Evolutionary conservation across 108 stramenopile genomes (phyloP).

Genomic region (Fistulifera pelliculosa): DNA sequence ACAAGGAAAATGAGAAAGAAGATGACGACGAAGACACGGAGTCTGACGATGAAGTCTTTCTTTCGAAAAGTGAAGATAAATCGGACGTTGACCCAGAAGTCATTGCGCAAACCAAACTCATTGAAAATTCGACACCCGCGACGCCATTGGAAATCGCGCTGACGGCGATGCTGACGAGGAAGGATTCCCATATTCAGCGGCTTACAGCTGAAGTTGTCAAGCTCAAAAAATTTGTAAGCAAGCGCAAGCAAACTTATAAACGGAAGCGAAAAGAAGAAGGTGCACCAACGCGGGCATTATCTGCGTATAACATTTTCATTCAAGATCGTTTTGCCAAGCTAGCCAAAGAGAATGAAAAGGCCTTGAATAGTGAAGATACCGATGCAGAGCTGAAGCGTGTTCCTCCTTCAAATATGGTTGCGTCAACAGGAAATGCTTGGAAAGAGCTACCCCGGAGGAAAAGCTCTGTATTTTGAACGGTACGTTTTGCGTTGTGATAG

Average conservation of each 20-base stretch:
- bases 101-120: slow-evolving; percentile 21
- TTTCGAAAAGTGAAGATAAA: slow-evolving; percentile 3
- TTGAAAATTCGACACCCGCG: slow-evolving; percentile 21
- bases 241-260: slow-evolving; percentile 78
- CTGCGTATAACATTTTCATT: slow-evolving; percentile 77
- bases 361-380: slow-evolving; percentile 57
- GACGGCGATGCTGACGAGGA: slow-evolving; percentile 22
- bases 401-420: slow-evolving; percentile 60
- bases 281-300: slow-evolving; percentile 61
- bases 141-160: slow-evolving; percentile 46
- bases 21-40: no score
- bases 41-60: no score
- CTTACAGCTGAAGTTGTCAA: slow-evolving; percentile 47
- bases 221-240: slow-evolving; percentile 58
- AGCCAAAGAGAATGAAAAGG: slow-evolving; percentile 65
- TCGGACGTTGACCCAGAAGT: slow-evolving; percentile 4
- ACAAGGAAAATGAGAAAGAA: no score
- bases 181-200: slow-evolving; percentile 39
- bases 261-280: slow-evolving; percentile 71
- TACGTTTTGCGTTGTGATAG: background rate
- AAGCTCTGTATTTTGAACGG: background rate
- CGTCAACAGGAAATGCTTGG: slow-evolving; percentile 62
- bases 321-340: slow-evolving; percentile 65
- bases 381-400: slow-evolving; percentile 51
- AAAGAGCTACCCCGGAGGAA: slow-evolving; percentile 49